phyloP scores from a whole-genome alignment of 75 land plant species.

The Sequoia sempervirens region DNA sequence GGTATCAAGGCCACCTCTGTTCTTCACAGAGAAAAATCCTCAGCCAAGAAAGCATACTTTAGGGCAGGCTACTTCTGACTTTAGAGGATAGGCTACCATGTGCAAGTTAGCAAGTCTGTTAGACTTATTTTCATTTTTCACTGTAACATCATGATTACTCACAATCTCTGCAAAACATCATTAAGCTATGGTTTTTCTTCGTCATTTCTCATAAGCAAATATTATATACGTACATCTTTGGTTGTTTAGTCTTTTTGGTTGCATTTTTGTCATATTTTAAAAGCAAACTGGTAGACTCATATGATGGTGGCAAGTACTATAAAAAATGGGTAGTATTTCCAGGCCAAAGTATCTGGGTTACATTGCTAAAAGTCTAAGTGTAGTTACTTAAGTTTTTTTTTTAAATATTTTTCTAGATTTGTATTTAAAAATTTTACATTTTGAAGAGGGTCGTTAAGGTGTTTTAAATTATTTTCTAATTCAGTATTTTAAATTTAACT shows the following conservation, averaged over 20 bases:
- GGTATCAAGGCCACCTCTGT: constrained; percentile 60
- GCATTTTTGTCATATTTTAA: neutral
- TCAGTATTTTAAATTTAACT: neutral
- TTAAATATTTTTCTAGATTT: neutral
- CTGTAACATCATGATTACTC: neutral
- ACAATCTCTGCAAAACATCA: neutral
- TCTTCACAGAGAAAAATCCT: constrained; percentile 78
- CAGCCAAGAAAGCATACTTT: constrained; percentile 81
- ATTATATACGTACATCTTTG: neutral
- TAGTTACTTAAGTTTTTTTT: neutral
- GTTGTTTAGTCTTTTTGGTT: neutral
- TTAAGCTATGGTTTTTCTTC: neutral
- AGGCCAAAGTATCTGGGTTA: neutral
- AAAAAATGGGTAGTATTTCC: neutral
- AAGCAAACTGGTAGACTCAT: neutral
- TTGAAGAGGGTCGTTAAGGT: neutral
- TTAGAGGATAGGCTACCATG: constrained; percentile 72
- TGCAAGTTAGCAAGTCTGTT: constrained; percentile 30
- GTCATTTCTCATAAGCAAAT: neutral
- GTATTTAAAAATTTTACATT: neutral
- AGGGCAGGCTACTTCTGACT: constrained; percentile 80
- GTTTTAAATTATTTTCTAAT: neutral
- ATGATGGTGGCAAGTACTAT: neutral
- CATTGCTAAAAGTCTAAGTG: no score
- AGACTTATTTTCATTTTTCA: neutral